Percentiles rank a stretch among this genome's conserved stretches.
Conservation (phyloP, 2,329 filamentous ascomycete species). For the Bertia moriformis region DNA sequence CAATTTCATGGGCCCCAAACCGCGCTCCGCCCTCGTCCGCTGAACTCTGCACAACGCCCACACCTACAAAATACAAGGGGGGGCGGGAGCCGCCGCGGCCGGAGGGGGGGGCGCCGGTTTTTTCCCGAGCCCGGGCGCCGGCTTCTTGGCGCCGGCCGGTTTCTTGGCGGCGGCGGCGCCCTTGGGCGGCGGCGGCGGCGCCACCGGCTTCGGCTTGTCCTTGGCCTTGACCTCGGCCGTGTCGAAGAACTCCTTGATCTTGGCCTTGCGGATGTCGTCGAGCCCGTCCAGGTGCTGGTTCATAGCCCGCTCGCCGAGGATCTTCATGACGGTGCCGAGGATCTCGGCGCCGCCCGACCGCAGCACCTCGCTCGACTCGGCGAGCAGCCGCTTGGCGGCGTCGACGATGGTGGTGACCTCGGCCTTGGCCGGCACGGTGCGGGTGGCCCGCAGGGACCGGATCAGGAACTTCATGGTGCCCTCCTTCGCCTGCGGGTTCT, state of each 20-base stretch:
- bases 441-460: conserved; percentile 68
- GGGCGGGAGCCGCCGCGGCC: conserved; percentile 18
- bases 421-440: conserved; percentile 67
- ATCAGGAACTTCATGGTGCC: conserved; percentile 90
- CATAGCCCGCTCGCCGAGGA: conserved; percentile 93
- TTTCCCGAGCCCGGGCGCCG: conserved; percentile 21
- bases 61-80: too few relatives aligned
- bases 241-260: conserved; percentile 85
- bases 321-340: conserved; percentile 93
- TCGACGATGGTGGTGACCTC: conserved; percentile 82
- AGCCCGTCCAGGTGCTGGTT: conserved; percentile 78
- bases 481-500: conserved; percentile 95
- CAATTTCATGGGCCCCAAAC: conserved; percentile 24
- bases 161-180: conserved; percentile 31
- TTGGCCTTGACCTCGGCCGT: conserved; percentile 74
- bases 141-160: conserved; percentile 39
- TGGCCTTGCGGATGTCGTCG: conserved; percentile 88
- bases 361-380: conserved; percentile 74
- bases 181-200: conserved; percentile 33
- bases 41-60: too few relatives aligned
- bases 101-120: too few relatives aligned
- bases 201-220: conserved; percentile 73
- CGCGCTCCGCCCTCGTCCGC: too few relatives aligned
- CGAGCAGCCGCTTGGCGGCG: conserved; percentile 71
- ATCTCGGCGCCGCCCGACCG: conserved; percentile 84